These are phyloP conservation scores for Sphaerulina vaccinii DNA, from an alignment of 2,329 filamentous ascomycete genomes.

Conservation along the genomic window DNA sequence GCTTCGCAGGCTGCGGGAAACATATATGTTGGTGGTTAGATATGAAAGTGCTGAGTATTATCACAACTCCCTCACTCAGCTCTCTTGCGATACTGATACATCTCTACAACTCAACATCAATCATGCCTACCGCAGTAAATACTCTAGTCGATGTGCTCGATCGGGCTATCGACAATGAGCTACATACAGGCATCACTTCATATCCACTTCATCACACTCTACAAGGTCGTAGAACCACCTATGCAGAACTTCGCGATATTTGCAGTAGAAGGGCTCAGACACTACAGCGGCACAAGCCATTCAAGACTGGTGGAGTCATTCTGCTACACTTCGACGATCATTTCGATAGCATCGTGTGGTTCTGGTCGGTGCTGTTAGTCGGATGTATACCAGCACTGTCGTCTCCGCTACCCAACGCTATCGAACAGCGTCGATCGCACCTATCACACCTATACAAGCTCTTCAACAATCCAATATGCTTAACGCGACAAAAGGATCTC, in stretches of 20 bases:
- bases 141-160: constrained; percentile 1
- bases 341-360: constrained; percentile 43
- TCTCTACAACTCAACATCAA: background rate
- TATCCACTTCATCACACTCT: constrained; percentile 1
- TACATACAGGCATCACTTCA: background rate
- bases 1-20: no score
- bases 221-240: background rate
- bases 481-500: constrained; percentile 10
- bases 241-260: background rate
- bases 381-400: constrained; percentile 42
- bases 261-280: background rate
- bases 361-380: constrained; percentile 41
- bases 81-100: background rate
- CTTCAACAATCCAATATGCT: constrained; percentile 5
- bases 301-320: background rate
- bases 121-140: constrained; percentile 4
- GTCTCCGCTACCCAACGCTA: constrained; percentile 35
- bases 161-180: background rate
- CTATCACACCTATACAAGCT: constrained; percentile 27
- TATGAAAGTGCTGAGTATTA: no score
- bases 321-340: constrained; percentile 39
- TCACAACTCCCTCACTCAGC: background rate
- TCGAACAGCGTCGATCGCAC: constrained; percentile 32
- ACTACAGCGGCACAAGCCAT: background rate
- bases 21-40: no score